These are phyloP conservation scores for Boechera stricta DNA, from an alignment of 345 rosid genomes.

Conservation along the genomic window DNA sequence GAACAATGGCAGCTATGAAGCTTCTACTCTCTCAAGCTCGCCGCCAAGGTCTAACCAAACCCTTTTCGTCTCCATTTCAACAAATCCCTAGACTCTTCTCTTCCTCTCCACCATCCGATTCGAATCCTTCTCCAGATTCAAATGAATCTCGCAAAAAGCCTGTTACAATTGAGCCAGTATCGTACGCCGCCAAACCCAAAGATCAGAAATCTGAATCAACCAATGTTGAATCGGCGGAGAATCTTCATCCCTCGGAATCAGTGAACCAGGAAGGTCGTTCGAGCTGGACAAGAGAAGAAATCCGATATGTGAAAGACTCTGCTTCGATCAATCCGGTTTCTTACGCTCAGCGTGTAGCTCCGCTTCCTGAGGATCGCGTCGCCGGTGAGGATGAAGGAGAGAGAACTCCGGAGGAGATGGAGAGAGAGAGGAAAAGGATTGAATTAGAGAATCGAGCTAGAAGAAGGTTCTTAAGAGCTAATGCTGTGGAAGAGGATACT, in stretches of 20 bases:
- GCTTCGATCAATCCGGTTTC: conserved; percentile 69
- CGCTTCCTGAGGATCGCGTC: conserved; percentile 77
- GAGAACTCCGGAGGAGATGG: conserved; percentile 46
- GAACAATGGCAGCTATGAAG: conserved; percentile 57
- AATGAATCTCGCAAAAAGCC: conserved; percentile 26
- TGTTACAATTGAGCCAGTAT: conserved; percentile 56
- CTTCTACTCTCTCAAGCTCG: conserved; percentile 62
- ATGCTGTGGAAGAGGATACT: conserved; percentile 55
- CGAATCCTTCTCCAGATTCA: conserved; percentile 21
- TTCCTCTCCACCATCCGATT: conserved; percentile 43
- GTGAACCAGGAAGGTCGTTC: conserved; percentile 31
- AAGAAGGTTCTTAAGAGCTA: conserved; percentile 47
- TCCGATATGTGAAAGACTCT: conserved; percentile 70
- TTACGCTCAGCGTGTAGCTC: conserved; percentile 74
- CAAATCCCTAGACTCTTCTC: conserved; percentile 49
- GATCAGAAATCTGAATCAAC: conserved; percentile 38
- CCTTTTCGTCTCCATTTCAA: conserved; percentile 45
- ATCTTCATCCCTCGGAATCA: conserved; percentile 8
- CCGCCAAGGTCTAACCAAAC: conserved; percentile 50
- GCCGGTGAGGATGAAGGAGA: conserved; percentile 38
- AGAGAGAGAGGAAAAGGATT: conserved; percentile 50
- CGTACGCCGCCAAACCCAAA: conserved; percentile 68
- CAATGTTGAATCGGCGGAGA: conserved; percentile 29
- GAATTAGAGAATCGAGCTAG: conserved; percentile 47
- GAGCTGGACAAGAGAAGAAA: conserved; percentile 73